Base-by-base conservation (phyloP, 208 protist genomes). In the Wallacemonas sp. region DNA sequence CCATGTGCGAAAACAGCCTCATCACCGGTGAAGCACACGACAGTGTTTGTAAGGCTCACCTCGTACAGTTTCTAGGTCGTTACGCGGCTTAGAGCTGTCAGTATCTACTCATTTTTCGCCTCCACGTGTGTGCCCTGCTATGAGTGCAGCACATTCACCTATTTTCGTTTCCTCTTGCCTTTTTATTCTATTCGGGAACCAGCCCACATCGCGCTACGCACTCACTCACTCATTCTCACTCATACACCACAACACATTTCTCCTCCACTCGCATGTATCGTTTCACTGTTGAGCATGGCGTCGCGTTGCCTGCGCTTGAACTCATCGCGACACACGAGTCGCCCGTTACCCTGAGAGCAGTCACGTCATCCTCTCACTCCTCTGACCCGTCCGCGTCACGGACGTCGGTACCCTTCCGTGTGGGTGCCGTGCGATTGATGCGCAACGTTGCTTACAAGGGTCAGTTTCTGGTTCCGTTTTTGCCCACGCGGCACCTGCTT, bases 391-490 rank as follows among this genome's bases (percentile, higher is more conserved):
- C n/a, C n/a, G n/a, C n/a, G n/a, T n/a, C n/a, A n/a, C n/a, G n/a
- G 3, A 36, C 64, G 12, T 38, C 38, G n/a, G 38, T 71, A 19
- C 42, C 41, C 2, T 21, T 76, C 33, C 64, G 50, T 0, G 37
- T 80, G 1, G 81, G 90, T 15, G 34, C 71, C 1, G 60, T 96
- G 9, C 75, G 79, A 13, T 62, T 96, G 10, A 55, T 91, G 29
- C 85, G 90, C 21, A 55, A 70, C 41, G 65, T 70, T 38, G 68
- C 38, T n/a, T 89, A 82, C 42, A 96, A 93, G 62, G 73, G 76
- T 22, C 73, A 84, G 34, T 82, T 89, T 38, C 85, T 96, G 32
- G 79, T 81, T 4, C 90, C 90, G 2, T 86, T 91, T 39, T 63
- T 92, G 13, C 85, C 90, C 12, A 92, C 86, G 34, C 76, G 66